These are phyloP conservation scores for Penicillium paneum DNA, from an alignment of 2,329 filamentous ascomycete species.

Conservation along the genomic window DNA sequence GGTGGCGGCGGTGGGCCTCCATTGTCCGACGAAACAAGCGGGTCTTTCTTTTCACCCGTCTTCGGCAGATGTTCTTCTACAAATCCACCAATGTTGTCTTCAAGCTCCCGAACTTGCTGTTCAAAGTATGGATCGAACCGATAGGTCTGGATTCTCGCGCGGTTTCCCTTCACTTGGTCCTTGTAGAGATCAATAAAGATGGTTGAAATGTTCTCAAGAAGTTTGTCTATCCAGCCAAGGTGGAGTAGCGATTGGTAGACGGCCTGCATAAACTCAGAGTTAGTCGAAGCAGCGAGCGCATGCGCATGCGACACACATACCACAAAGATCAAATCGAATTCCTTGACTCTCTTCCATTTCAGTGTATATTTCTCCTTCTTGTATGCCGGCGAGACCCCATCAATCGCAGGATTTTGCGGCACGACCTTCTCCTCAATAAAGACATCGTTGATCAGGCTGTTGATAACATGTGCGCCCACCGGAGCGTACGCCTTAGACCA, in stretches of 20 bases:
- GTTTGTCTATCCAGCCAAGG: conserved; percentile 93
- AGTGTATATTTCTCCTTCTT: conserved; percentile 90
- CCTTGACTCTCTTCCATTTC: conserved; percentile 90
- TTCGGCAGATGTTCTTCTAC: conserved; percentile 45
- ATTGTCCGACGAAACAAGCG: conserved; percentile 48
- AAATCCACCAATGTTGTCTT: conserved; percentile 36
- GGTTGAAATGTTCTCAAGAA: conserved; percentile 90
- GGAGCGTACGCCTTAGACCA: conserved; percentile 87
- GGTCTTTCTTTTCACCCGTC: conserved; percentile 48
- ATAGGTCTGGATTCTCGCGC: conserved; percentile 76
- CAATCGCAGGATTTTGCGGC: conserved; percentile 55
- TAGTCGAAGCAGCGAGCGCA: conserved; percentile 13
- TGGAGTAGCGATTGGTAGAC: conserved; percentile 95
- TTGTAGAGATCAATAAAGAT: conserved; percentile 90
- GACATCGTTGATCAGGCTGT: conserved; percentile 91
- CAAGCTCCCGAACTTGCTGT: conserved; percentile 78
- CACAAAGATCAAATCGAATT: conserved; percentile 92
- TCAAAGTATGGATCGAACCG: conserved; percentile 93
- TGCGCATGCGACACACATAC: conserved; percentile 50
- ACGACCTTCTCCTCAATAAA: conserved; percentile 92
- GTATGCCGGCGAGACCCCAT: conserved; percentile 67
- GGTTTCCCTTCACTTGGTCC: conserved; percentile 76
- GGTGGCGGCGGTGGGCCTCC: conserved; percentile 52
- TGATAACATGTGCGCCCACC: conserved; percentile 79
- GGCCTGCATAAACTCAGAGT: conserved; percentile 56